phyloP scores from a whole-genome alignment of 2,329 filamentous ascomycete species.

The Setomelanomma holmii region DNA sequence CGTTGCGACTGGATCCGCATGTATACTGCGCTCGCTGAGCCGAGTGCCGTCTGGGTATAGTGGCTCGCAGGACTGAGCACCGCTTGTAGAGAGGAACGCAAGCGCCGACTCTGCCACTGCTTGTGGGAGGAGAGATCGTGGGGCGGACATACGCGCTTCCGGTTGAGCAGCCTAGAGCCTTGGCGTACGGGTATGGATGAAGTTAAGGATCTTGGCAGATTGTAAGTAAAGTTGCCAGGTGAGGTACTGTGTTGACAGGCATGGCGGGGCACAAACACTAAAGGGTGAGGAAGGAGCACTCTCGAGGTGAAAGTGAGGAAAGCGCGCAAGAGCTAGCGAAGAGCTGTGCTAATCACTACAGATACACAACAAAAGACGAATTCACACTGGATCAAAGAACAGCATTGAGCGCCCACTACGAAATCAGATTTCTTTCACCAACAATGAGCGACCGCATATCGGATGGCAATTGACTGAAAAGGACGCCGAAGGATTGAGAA shows the following conservation, averaged over 20 bases:
- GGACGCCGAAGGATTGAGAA: too few species aligned
- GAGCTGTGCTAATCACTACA: too few species aligned
- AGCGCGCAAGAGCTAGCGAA: too few species aligned
- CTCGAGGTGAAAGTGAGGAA: background rate
- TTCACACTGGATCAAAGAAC: too few species aligned
- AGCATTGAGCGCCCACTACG: too few species aligned
- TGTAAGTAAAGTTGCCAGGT: background rate
- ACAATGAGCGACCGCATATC: too few species aligned
- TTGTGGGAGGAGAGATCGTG: background rate
- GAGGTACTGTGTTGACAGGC: background rate
- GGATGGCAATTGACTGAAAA: too few species aligned
- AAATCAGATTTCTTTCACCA: too few species aligned
- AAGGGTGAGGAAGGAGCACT: background rate
- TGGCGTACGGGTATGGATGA: background rate
- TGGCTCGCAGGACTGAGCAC: background rate
- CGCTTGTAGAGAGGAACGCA: background rate
- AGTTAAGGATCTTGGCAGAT: background rate
- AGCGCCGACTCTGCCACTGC: background rate
- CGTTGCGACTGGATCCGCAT: background rate
- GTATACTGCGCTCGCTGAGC: background rate
- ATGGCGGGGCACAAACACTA: background rate
- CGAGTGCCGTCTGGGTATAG: background rate
- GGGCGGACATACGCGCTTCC: background rate
- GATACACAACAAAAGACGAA: too few species aligned
- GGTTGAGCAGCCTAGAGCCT: background rate